Percentiles rank a stretch among this genome's conserved stretches.
phyloP scores from a whole-genome alignment of 192 early-diverging fungal species.

The Gaertneriomyces semiglobifer region DNA sequence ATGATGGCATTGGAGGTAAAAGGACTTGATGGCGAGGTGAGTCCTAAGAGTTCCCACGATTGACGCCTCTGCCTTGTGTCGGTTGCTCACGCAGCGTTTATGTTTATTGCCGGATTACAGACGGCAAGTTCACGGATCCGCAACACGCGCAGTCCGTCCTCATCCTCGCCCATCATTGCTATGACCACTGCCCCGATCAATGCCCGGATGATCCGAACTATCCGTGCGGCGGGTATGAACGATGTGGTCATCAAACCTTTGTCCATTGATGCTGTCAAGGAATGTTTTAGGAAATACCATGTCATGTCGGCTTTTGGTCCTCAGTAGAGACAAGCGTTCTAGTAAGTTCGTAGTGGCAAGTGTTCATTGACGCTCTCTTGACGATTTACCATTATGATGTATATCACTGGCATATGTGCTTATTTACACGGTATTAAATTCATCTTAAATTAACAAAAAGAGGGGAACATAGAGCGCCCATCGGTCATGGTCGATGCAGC shows the following conservation, averaged over 20 bases:
- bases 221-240: conserved; percentile 24
- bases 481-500: no score
- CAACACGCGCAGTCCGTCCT: conserved; percentile 9
- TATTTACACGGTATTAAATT: no score
- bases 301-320: no score
- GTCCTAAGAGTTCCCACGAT: background rate
- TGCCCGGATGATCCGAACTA: background rate
- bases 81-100: background rate
- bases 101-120: background rate
- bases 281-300: no score
- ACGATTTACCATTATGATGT: no score
- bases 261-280: no score
- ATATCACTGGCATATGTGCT: no score
- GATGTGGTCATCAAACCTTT: conserved; percentile 21
- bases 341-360: no score
- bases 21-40: conserved; percentile 24
- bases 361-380: no score
- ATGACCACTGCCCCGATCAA: conserved; percentile 15
- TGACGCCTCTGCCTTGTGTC: background rate
- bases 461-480: no score
- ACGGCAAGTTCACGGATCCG: conserved; percentile 17
- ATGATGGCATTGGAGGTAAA: conserved; percentile 16
- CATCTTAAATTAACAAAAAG: no score
- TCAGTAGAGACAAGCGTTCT: no score
- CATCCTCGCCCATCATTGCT: conserved; percentile 15